Evolutionary conservation across 2,329 filamentous ascomycete genomes (phyloP), one percentile per base, ranked within the genome.

Genomic region (Alternaria tenuissima): DNA sequence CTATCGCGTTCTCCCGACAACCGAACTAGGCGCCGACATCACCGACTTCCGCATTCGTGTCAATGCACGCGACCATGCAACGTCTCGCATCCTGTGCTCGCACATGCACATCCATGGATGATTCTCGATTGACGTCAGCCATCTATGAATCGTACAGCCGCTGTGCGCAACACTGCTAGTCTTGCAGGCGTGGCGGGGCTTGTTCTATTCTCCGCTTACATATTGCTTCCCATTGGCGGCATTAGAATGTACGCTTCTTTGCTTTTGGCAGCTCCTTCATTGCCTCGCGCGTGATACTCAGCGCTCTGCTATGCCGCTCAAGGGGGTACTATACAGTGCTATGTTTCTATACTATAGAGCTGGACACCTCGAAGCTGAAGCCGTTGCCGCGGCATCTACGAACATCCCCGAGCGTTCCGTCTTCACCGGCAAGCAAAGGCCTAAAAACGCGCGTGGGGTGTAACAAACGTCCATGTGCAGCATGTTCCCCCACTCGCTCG

Each of bases 1-100:
- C 48, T 56, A 53, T 18, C 47, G 36, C 53, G 63, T 62, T 69
- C 61, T 59, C 61, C 56, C 36, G 62, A 64, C 65, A 67, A 71
- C 65, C 57, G 30, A 28, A 30, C 30, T 49, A 61, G 42, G 22
- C 18, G 41, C 62, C 47, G 52, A 52, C 46, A 59, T 38, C 38
- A 30, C 43, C 42, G 60, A 32, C 60, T 63, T 57, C 62, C 59
- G 52, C 38, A 58, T 67, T 58, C 47, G 61, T 36, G 58, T 55
- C 60, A 55, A 51, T 41, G 47, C 47, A 48, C 52, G 43, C 54
- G 42, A 53, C 53, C 47, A 52, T 44, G 39, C 49, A 38, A 34
- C 52, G 24, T 47, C 41, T 52, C 30, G 44, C 46, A 47, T 24
- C 30, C 39, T 44, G 16, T 18, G 20, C 32, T 46, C 30, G 55